Conservation (phyloP, 345 rosid species). For the Eucalyptus viminalis region DNA sequence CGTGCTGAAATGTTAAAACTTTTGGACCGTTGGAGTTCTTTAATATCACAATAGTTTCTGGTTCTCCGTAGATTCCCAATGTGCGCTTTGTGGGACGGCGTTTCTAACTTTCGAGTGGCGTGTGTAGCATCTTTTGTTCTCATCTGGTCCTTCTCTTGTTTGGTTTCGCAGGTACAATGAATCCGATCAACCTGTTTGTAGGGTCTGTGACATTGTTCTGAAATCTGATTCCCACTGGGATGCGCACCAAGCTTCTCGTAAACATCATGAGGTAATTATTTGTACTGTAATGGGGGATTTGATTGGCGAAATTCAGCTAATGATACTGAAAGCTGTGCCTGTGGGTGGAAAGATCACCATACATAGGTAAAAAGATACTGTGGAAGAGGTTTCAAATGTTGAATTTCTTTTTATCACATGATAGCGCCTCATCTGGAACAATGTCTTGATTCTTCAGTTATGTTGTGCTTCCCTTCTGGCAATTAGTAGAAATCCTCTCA, state of each 20-base stretch:
- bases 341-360: neutral
- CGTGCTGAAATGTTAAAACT: neutral
- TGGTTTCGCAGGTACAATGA: slow-evolving; percentile 57
- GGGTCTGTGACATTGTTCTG: slow-evolving; percentile 72
- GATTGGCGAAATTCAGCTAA: neutral
- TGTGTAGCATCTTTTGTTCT: neutral
- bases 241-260: slow-evolving; percentile 96
- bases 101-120: neutral
- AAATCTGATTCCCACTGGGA: slow-evolving; percentile 82
- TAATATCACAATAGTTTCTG: neutral
- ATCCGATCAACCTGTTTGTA: slow-evolving; percentile 78
- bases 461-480: neutral
- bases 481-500: neutral
- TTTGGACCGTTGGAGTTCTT: neutral
- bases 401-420: neutral
- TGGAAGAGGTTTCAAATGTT: neutral
- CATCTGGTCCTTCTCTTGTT: neutral
- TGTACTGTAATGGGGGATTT: neutral
- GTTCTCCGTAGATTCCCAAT: neutral
- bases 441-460: neutral
- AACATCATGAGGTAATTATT: slow-evolving; percentile 61
- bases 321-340: neutral
- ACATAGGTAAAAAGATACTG: neutral
- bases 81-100: neutral
- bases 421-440: neutral